phyloP scores from a whole-genome alignment of 1,284 basidiomycete species.

The Wallemia mellicola region DNA sequence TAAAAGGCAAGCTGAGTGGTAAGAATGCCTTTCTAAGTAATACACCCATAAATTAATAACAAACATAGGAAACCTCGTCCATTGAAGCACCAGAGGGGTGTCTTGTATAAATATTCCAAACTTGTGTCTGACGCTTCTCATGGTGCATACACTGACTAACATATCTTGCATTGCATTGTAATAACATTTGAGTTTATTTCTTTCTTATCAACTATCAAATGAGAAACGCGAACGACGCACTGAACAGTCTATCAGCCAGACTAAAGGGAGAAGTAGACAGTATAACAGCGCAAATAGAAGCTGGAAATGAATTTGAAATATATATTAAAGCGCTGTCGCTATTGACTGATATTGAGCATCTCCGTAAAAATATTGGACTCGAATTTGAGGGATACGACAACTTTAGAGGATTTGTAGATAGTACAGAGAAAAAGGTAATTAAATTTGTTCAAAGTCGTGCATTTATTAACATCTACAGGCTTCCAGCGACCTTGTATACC shows the following conservation, averaged over 20 bases:
- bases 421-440: not conserved
- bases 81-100: constrained; percentile 37
- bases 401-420: not conserved
- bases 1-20: no score
- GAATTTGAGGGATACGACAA: not conserved
- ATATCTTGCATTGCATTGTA: not conserved
- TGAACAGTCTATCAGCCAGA: not conserved
- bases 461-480: not conserved
- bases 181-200: not conserved
- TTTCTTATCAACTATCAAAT: not conserved
- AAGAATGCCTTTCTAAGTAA: no score
- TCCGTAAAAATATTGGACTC: not conserved
- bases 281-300: not conserved
- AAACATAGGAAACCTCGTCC: no score
- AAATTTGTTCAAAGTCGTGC: not conserved
- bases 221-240: no score
- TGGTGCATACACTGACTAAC: not conserved
- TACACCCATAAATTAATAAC: no score
- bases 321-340: not conserved
- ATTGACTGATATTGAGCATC: not conserved
- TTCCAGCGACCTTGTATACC: not conserved
- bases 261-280: not conserved
- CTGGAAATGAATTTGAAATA: not conserved
- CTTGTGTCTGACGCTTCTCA: constrained; percentile 28
- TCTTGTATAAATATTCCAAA: constrained; percentile 40